A percentile compares a stretch with the other conserved stretches of the same genome.
Conservation (phyloP, 202 grass and related monocot genomes). For the Panicum virgatum region DNA sequence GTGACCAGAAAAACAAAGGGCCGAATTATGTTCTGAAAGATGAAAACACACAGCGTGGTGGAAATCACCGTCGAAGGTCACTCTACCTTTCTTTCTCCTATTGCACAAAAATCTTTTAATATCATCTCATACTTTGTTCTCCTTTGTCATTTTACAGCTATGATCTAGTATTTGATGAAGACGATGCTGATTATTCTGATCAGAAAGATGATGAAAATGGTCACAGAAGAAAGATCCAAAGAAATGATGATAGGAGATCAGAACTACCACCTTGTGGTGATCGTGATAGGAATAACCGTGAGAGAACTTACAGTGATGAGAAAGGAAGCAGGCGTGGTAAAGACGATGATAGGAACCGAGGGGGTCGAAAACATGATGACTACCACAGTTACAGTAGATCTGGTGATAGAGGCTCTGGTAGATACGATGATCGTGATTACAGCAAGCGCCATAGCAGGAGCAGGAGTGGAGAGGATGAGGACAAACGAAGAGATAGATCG, state of each 20-base stretch:
- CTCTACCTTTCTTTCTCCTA: neutral
- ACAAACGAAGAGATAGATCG: slow-evolving; percentile 43
- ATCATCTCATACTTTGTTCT: slow-evolving; percentile 16
- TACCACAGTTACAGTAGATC: slow-evolving; percentile 39
- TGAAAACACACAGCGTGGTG: slow-evolving; percentile 79
- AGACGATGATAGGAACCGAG: slow-evolving; percentile 41
- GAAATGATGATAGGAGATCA: slow-evolving; percentile 33
- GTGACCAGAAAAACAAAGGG: slow-evolving; percentile 57
- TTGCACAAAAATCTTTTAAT: neutral
- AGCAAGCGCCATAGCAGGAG: slow-evolving; percentile 38
- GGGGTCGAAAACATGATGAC: slow-evolving; percentile 38
- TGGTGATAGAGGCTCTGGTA: slow-evolving; percentile 29
- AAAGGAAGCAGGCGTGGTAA: slow-evolving; percentile 43
- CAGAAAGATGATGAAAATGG: slow-evolving; percentile 11
- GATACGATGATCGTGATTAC: slow-evolving; percentile 52
- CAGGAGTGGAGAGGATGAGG: slow-evolving; percentile 43
- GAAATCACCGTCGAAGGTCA: slow-evolving; percentile 69
- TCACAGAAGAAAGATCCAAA: slow-evolving; percentile 49
- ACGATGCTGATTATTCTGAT: slow-evolving; percentile 43
- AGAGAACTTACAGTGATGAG: slow-evolving; percentile 39
- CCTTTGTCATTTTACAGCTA: slow-evolving; percentile 58
- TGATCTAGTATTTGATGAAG: slow-evolving; percentile 85
- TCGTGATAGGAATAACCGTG: slow-evolving; percentile 33
- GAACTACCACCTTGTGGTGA: slow-evolving; percentile 21
- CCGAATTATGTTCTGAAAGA: slow-evolving; percentile 89